Evolutionary conservation across 805 yeast species (phyloP), one percentile per base, ranked within the genome.

Genomic region (Wickerhamiella azymoides): DNA sequence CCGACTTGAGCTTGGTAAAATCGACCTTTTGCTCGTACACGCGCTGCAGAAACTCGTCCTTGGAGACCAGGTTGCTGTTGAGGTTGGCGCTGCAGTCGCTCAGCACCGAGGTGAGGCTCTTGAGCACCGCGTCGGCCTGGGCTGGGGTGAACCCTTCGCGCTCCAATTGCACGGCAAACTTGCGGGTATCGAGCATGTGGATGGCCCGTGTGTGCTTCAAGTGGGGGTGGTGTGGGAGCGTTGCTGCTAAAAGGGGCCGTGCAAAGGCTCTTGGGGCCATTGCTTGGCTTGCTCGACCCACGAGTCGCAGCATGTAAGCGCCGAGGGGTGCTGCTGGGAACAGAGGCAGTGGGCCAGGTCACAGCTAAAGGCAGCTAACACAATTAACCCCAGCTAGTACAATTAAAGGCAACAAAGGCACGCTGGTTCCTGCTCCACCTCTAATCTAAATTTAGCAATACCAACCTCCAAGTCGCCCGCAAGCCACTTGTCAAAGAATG

Each of bases 21-120:
- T 92, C 97, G 27, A 92, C 96, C 55, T 89, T 84, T 57, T 92
- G 97, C 60, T 89, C 95, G 62, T 92, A 92, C 3, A 95, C 81
- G 58, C 86, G 74, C 53, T 86, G 78, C 26, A 84, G 77, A 39
- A 89, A 71, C 38, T 80, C 77, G 54, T 86, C 96, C 54, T 85
- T 80, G 21, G 86, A 76, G n/a, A 89, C 94, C 47, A 89, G 65
- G 57, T 81, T 81, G 33, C 79, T 70, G 9, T 88, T 77, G 21
- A 85, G 78, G 47, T 80, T 76, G 18, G 73, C 72, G 26, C 86
- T 77, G 4, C 95, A 92, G 51, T 84, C 92, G 55, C 79, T 78
- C 25, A 89, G 73, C 0, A 94, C 85, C 39, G 72, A 69, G 35
- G 80, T 70, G 50, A 92, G 77, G 4, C 86, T 76, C 36, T 68